phyloP scores from a whole-genome alignment of 495 filamentous ascomycete genomes.

The Penicillium arizonense region DNA sequence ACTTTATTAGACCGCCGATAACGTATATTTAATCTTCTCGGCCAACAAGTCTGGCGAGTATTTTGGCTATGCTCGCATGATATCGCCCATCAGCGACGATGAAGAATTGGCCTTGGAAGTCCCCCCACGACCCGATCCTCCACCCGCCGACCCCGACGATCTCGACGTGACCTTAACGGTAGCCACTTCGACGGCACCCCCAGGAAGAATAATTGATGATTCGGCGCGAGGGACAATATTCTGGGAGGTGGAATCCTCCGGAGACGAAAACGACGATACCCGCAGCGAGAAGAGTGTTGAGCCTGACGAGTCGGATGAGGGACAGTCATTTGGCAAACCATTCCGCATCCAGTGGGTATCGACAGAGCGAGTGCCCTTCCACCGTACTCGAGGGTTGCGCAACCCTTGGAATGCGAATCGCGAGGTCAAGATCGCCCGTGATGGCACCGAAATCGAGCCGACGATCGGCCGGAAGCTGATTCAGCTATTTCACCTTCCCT shows the following conservation, averaged over 20 bases:
- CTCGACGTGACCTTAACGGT: conserved; percentile 68
- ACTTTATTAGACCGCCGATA: conserved; percentile 62
- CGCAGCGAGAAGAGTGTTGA: conserved; percentile 36
- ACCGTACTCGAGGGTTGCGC: conserved; percentile 83
- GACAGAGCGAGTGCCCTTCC: conserved; percentile 83
- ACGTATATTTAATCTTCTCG: conserved; percentile 95
- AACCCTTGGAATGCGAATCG: conserved; percentile 96
- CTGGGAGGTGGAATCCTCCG: conserved; percentile 80
- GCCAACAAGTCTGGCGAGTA: conserved; percentile 99
- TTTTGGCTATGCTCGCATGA: conserved; percentile 93
- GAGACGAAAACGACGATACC: conserved; percentile 38
- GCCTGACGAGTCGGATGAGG: conserved; percentile 38
- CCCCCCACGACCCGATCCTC: conserved; percentile 47
- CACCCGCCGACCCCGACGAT: conserved; percentile 54
- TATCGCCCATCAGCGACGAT: conserved; percentile 77
- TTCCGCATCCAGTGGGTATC: conserved; percentile 94
- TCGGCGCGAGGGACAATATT: conserved; percentile 92
- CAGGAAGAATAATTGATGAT: conserved; percentile 89
- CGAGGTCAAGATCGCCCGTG: conserved; percentile 94
- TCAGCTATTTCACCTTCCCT: conserved; percentile 64
- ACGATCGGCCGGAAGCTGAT: conserved; percentile 73
- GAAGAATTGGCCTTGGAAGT: conserved; percentile 61
- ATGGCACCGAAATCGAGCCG: conserved; percentile 92
- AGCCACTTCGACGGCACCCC: conserved; percentile 77
- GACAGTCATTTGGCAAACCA: conserved; percentile 81